Base-by-base conservation (phyloP, 306 rosid genomes). In the Alnus glutinosa region DNA sequence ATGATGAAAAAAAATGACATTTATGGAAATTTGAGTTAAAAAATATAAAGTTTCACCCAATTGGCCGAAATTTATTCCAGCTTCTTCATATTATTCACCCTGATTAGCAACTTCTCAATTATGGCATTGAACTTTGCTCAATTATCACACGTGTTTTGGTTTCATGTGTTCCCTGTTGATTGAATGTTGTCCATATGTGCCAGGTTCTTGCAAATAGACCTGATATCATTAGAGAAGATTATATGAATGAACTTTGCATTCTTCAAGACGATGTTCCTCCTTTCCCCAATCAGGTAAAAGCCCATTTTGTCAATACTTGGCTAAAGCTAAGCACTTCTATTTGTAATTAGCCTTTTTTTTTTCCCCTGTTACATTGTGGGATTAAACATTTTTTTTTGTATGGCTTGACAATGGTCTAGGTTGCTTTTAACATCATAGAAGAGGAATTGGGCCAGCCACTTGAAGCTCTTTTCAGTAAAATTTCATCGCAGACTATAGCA, bases 161-260 rank as follows among this genome's bases (percentile, higher is more conserved):
- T 67, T 70, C 70, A 48, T 18, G 58, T 78, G 37, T 70, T 81
- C 71, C 79, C 28, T 66, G 32, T 83, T 79, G 52, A 74, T 78
- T 55, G 81, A 68, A 83, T 78, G 59, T 75, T 70, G 69, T 78
- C 51, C 68, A 75, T 78, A 63, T 79, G 77, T 85, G 83, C 78
- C 86, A 95, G 98, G 98, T 95, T 79, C 98, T 95, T 85, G 99
- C 99, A 57, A 95, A 88, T 88, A 89, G 99, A 86, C 99, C 99
- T 7, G 99, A 95, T 79, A 95, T 95, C 77, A 93, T 95, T 28
- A 90, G 99, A 88, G 99, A 95, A 91, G 99, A 95, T 88, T 95
- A 95, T 84, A 93, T 95, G 99, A 95, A 91, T 83, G 99, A 95
- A 76, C 98, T 95, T 52, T 95, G 99, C 90, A 93, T 95, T 84